Evolutionary conservation across 805 yeast species (phyloP).

Genomic region (Wickerhamiella kazuoi): DNA sequence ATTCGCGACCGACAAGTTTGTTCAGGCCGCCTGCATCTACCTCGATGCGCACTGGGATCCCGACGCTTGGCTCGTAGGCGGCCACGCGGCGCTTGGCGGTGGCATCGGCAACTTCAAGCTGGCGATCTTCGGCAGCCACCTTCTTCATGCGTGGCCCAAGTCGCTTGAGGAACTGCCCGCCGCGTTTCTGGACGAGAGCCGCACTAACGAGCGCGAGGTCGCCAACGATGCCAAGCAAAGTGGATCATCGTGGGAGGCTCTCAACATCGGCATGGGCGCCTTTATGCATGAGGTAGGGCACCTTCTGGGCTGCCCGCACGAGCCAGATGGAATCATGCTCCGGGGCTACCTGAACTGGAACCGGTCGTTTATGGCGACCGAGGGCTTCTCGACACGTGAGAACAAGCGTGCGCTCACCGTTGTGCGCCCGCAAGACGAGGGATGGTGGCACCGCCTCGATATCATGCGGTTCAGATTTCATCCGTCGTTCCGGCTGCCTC

Average conservation of each 20-base stretch:
- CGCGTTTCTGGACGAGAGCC: slow-evolving; percentile 56
- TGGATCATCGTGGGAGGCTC: slow-evolving; percentile 78
- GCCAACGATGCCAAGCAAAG: slow-evolving; percentile 81
- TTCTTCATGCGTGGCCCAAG: slow-evolving; percentile 85
- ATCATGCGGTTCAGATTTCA: slow-evolving; percentile 61
- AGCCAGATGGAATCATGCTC: slow-evolving; percentile 76
- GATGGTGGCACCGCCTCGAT: slow-evolving; percentile 80
- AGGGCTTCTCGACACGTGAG: slow-evolving; percentile 26
- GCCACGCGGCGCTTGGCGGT: slow-evolving; percentile 94
- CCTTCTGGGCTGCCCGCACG: slow-evolving; percentile 79
- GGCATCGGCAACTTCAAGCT: slow-evolving; percentile 50
- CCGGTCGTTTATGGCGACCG: slow-evolving; percentile 64
- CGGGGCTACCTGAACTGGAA: slow-evolving; percentile 70
- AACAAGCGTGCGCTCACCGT: slow-evolving; percentile 9
- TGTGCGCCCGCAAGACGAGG: slow-evolving; percentile 44
- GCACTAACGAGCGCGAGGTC: slow-evolving; percentile 45
- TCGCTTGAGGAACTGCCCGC: slow-evolving; percentile 51
- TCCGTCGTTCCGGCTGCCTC: slow-evolving; percentile 57
- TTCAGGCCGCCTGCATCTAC: slow-evolving; percentile 72
- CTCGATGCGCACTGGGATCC: slow-evolving; percentile 76
- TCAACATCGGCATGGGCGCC: slow-evolving; percentile 76
- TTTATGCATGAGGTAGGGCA: slow-evolving; percentile 95
- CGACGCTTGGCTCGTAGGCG: slow-evolving; percentile 37
- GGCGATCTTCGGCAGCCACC: slow-evolving; percentile 91
- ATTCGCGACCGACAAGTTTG: slow-evolving; percentile 28